These are phyloP conservation scores for Rhododendron kiyosumense DNA, from an alignment of 148 eudicot species.

Conservation along the genomic window DNA sequence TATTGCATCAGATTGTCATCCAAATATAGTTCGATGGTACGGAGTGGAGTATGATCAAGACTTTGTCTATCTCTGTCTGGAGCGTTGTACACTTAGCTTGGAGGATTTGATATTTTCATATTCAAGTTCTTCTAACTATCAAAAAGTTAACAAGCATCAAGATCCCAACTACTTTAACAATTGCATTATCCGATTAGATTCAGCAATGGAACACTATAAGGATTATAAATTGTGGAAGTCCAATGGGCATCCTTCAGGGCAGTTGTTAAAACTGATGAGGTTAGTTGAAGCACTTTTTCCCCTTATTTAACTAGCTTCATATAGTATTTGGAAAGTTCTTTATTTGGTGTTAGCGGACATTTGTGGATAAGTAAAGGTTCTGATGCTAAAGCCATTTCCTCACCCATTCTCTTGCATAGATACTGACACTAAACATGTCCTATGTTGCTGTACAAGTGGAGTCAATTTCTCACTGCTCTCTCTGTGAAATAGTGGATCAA, in stretches of 20 bases:
- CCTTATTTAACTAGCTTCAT: conserved; percentile 7
- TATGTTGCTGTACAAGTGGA: background rate
- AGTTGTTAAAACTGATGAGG: conserved; percentile 77
- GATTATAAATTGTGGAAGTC: conserved; percentile 55
- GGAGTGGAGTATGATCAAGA: conserved; percentile 81
- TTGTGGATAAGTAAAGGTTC: conserved; percentile 2
- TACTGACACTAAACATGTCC: background rate
- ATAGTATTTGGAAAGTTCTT: background rate
- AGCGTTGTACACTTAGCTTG: conserved; percentile 74
- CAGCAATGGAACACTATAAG: conserved; percentile 8
- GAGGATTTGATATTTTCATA: conserved; percentile 50
- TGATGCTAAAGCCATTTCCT: background rate
- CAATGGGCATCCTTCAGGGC: conserved; percentile 72
- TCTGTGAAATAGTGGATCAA: background rate
- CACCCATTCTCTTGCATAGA: background rate
- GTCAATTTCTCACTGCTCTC: background rate
- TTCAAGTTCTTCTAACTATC: conserved; percentile 26
- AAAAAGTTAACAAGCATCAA: conserved; percentile 12
- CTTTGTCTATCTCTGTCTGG: conserved; percentile 80
- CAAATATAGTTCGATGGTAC: conserved; percentile 81
- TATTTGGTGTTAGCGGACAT: background rate
- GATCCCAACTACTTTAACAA: conserved; percentile 6
- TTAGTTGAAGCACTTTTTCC: conserved; percentile 14
- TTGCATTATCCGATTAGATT: background rate
- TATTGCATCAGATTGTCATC: conserved; percentile 82